These are phyloP conservation scores for Keqinozyma sinolaborantium DNA, from an alignment of 1,139 yeast genomes.

Conservation along the genomic window DNA sequence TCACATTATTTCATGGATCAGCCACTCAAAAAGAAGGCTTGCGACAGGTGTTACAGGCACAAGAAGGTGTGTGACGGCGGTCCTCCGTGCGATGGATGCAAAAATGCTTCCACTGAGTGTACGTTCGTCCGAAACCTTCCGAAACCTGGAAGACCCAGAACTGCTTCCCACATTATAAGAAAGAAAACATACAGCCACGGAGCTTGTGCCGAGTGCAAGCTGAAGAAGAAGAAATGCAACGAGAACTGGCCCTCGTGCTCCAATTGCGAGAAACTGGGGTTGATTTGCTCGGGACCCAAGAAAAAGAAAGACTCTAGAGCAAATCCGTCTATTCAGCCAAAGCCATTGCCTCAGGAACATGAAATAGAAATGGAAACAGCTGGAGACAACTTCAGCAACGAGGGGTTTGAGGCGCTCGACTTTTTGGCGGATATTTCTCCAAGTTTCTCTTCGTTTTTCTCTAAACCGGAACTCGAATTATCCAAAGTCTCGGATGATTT, in stretches of 20 bases:
- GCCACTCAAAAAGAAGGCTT: conserved; percentile 9
- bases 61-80: conserved; percentile 13
- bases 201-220: conserved; percentile 62
- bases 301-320: not conserved
- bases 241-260: conserved; percentile 53
- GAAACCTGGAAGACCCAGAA: conserved; percentile 13
- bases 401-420: not conserved
- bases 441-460: conserved; percentile 1
- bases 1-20: not conserved
- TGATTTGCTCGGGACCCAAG: conserved; percentile 29
- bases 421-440: not conserved
- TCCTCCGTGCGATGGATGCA: conserved; percentile 11
- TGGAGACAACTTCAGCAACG: too few relatives aligned
- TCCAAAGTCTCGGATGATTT: conserved; percentile 7
- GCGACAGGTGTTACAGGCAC: conserved; percentile 16
- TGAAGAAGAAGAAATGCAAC: conserved; percentile 61
- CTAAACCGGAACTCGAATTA: conserved; percentile 1
- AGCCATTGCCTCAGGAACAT: too few relatives aligned
- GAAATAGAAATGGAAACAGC: too few relatives aligned
- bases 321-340: not conserved
- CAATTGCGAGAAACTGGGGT: conserved; percentile 45
- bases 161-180: not conserved
- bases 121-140: conserved; percentile 8
- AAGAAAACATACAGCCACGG: conserved; percentile 21
- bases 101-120: conserved; percentile 5